Evolutionary conservation across 495 filamentous ascomycete genomes (phyloP).

Genomic region (Aspergillus panamensis): DNA sequence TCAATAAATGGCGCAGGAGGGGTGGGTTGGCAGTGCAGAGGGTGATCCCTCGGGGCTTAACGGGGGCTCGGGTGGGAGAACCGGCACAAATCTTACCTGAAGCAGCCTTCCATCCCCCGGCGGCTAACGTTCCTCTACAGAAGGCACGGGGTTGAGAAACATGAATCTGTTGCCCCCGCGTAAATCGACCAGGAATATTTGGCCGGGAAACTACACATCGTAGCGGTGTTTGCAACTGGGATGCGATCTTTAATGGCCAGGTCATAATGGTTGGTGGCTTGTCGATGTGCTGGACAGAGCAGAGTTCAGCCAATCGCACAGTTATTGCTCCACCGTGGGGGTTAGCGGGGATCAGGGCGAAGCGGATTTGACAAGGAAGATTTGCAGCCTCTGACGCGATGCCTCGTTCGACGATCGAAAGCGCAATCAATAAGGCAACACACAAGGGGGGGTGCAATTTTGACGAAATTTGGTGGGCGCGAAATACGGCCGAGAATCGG

Average conservation of each 20-base stretch:
- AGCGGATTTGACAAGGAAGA: constrained; percentile 7
- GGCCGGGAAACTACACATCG: constrained; percentile 34
- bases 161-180: constrained; percentile 9
- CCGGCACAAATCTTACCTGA: constrained; percentile 29
- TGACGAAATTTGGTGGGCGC: constrained; percentile 1
- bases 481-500: neutral
- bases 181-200: constrained; percentile 23
- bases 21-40: neutral
- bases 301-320: constrained; percentile 16
- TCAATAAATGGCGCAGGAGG: neutral
- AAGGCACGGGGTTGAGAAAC: constrained; percentile 15
- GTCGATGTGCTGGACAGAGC: neutral
- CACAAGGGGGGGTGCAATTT: neutral
- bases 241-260: constrained; percentile 37
- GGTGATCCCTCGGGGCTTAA: constrained; percentile 6
- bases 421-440: neutral
- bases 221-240: constrained; percentile 36
- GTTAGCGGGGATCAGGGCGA: constrained; percentile 9
- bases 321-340: constrained; percentile 19
- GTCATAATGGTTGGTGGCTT: constrained; percentile 25
- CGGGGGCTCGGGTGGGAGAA: constrained; percentile 3
- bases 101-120: constrained; percentile 29
- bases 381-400: constrained; percentile 2
- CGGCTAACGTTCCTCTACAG: constrained; percentile 25
- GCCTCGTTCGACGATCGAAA: constrained; percentile 7